Percentiles rank a stretch among this genome's conserved stretches.
Conservation (phyloP, 2,329 filamentous ascomycete genomes). For the Talaromyces sp. region DNA sequence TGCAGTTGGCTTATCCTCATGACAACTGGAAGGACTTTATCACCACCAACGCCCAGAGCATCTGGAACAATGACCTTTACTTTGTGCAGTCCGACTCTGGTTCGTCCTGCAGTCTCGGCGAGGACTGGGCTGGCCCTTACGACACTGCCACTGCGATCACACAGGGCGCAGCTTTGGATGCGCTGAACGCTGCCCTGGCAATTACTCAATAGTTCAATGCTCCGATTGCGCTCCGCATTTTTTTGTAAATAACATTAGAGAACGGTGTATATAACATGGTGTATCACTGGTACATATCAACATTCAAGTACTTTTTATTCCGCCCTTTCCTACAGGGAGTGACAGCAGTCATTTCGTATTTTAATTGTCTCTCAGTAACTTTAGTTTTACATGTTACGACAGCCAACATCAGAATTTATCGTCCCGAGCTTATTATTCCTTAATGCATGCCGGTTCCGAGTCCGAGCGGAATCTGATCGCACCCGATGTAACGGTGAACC, state of each 20-base stretch:
- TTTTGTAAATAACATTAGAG: neutral
- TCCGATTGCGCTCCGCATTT: neutral
- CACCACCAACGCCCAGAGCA: constrained; percentile 55
- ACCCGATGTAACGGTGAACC: no score
- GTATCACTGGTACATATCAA: neutral
- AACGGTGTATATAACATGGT: neutral
- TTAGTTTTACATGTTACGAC: no score
- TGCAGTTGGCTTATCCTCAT: constrained; percentile 47
- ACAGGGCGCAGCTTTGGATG: constrained; percentile 9
- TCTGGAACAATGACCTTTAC: constrained; percentile 52
- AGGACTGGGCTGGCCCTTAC: constrained; percentile 13
- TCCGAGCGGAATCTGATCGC: no score
- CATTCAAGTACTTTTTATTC: neutral
- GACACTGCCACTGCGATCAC: constrained; percentile 2
- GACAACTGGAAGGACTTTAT: constrained; percentile 49
- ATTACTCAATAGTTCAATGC: neutral
- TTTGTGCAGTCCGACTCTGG: constrained; percentile 4
- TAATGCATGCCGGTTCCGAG: no score
- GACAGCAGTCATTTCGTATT: no score
- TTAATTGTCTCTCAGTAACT: no score
- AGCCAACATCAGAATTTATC: no score
- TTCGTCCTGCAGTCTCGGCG: constrained; percentile 4
- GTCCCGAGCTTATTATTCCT: no score
- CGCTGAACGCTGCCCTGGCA: constrained; percentile 10
- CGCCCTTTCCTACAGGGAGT: neutral